Conservation (phyloP, 2,329 filamentous ascomycete genomes). For the Aspergillus sp. region DNA sequence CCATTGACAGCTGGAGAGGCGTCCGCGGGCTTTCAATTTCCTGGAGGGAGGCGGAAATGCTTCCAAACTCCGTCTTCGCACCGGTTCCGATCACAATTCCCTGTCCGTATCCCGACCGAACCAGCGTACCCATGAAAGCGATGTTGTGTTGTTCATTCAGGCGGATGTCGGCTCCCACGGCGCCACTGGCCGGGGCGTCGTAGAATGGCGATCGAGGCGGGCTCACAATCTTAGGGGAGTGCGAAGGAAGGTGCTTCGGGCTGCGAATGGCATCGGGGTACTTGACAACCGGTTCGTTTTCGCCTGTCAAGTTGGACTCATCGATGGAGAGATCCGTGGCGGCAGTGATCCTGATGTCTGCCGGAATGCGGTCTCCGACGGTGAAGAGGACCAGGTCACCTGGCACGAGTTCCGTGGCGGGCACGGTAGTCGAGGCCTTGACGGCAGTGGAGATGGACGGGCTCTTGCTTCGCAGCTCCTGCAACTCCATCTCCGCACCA, state of each 20-base stretch:
- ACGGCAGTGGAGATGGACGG: constrained; percentile 62
- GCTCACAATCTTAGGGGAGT: constrained; percentile 34
- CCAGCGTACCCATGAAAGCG: constrained; percentile 96
- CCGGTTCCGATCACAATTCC: constrained; percentile 98
- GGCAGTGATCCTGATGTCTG: constrained; percentile 90
- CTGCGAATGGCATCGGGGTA: constrained; percentile 62
- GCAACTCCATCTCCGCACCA: constrained; percentile 52
- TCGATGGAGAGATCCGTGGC: constrained; percentile 90
- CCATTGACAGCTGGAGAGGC: constrained; percentile 93
- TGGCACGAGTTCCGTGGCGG: constrained; percentile 82
- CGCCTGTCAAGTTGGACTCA: constrained; percentile 93
- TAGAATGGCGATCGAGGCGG: constrained; percentile 59
- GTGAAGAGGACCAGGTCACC: constrained; percentile 93
- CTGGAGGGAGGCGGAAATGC: constrained; percentile 89
- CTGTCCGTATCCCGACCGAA: constrained; percentile 92
- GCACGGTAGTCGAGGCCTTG: constrained; percentile 80
- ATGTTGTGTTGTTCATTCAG: constrained; percentile 82
- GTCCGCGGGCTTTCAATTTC: constrained; percentile 95
- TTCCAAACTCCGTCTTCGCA: constrained; percentile 89
- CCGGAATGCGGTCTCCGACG: constrained; percentile 93
- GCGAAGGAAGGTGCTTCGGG: constrained; percentile 31
- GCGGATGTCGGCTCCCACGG: constrained; percentile 65
- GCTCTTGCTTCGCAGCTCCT: constrained; percentile 48
- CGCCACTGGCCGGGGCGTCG: constrained; percentile 59
- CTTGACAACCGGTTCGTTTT: constrained; percentile 90